Percentiles rank a stretch among this genome's conserved stretches.
These are phyloP conservation scores for Cytospora leucostoma DNA, from an alignment of 2,329 filamentous ascomycete species.

Conservation along the genomic window DNA sequence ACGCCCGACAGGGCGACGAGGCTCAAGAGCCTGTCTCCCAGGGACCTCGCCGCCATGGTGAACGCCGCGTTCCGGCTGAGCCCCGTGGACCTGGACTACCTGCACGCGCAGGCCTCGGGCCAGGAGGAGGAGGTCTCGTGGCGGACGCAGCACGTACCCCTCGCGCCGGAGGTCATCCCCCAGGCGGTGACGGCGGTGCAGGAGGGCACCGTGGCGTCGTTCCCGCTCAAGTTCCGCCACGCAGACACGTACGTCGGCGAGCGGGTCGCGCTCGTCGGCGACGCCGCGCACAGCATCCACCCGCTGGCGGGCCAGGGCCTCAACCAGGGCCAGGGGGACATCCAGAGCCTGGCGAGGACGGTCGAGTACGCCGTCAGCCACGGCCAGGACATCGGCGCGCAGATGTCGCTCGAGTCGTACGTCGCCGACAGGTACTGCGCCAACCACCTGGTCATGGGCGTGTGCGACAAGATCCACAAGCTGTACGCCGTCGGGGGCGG, in stretches of 20 bases:
- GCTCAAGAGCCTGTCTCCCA: constrained; percentile 71
- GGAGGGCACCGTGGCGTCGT: constrained; percentile 78
- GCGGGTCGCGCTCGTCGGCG: constrained; percentile 87
- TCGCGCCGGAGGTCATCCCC: constrained; percentile 59
- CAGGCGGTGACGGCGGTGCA: constrained; percentile 71
- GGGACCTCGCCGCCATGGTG: constrained; percentile 82
- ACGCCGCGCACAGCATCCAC: constrained; percentile 93
- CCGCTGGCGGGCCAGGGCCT: constrained; percentile 92
- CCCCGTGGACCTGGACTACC: constrained; percentile 77
- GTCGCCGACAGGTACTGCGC: constrained; percentile 76
- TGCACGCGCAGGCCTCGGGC: constrained; percentile 64
- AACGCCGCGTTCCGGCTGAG: constrained; percentile 89
- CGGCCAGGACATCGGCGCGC: constrained; percentile 83
- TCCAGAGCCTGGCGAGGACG: constrained; percentile 72
- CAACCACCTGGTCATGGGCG: constrained; percentile 78
- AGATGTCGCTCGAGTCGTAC: constrained; percentile 79
- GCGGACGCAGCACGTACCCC: constrained; percentile 71
- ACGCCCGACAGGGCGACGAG: constrained; percentile 76
- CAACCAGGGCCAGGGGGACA: constrained; percentile 90
- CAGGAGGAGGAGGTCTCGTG: constrained; percentile 80
- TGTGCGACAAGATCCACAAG: constrained; percentile 89
- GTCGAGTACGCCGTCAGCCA: constrained; percentile 77
- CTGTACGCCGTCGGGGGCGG: constrained; percentile 80
- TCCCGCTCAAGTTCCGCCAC: constrained; percentile 88
- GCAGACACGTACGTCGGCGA: constrained; percentile 92